Percentiles rank a stretch among this genome's conserved stretches.
Evolutionary conservation across 306 rosid genomes (phyloP).

Genomic region (Cajanus cajan): DNA sequence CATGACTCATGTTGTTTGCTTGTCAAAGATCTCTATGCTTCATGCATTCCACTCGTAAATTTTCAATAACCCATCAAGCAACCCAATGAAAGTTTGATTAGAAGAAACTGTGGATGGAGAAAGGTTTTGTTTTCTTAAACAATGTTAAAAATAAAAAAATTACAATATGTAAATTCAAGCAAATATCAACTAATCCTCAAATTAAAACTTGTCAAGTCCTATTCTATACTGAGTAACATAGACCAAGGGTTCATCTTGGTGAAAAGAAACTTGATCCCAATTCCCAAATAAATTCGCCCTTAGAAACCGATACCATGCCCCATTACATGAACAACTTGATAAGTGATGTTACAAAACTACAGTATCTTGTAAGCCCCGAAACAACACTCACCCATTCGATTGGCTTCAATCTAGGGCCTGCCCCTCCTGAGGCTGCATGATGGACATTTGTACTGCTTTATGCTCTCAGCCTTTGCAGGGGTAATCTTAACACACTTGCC

Average conservation of each 20-base stretch:
- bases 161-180: constrained; percentile 29
- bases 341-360: constrained; percentile 44
- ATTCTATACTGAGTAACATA: constrained; percentile 26
- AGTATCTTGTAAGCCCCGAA: constrained; percentile 43
- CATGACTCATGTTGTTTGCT: no score
- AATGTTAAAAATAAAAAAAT: not conserved
- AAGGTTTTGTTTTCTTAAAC: not conserved
- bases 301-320: constrained; percentile 36
- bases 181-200: constrained; percentile 25
- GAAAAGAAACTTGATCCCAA: constrained; percentile 33
- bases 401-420: constrained; percentile 52
- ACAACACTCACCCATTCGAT: constrained; percentile 5
- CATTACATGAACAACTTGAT: constrained; percentile 37
- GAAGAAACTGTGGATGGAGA: not conserved
- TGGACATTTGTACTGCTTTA: constrained; percentile 90
- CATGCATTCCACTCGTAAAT: not conserved
- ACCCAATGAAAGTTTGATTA: not conserved
- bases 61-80: not conserved
- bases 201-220: constrained; percentile 25
- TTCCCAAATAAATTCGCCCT: constrained; percentile 35
- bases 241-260: constrained; percentile 29
- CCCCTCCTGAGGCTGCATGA: constrained; percentile 69
- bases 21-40: not conserved
- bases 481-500: constrained; percentile 92
- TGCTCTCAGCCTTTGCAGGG: constrained; percentile 94